Evolutionary conservation across 495 filamentous ascomycete genomes (phyloP).

Genomic region (Penicillium parvum): DNA sequence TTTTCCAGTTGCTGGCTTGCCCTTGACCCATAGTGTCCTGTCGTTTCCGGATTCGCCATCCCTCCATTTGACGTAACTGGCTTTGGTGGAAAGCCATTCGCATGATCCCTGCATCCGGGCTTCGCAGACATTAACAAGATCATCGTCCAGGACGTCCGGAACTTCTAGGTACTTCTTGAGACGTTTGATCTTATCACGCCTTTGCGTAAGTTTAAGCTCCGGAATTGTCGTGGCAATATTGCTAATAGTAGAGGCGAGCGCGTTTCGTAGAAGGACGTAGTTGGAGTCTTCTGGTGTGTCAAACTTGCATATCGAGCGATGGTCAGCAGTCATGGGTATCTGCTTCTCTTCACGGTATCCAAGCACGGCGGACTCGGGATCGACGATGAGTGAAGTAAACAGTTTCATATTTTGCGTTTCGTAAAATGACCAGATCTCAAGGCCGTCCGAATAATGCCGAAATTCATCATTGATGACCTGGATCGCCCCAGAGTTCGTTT

Average conservation of each 20-base stretch:
- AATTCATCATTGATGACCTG: slow-evolving; percentile 32
- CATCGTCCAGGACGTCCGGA: slow-evolving; percentile 21
- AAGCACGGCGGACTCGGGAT: slow-evolving; percentile 41
- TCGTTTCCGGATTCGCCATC: slow-evolving; percentile 12
- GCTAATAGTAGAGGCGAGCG: slow-evolving; percentile 21
- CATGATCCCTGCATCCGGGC: slow-evolving; percentile 32
- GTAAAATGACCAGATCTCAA: slow-evolving; percentile 34
- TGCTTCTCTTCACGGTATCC: slow-evolving; percentile 41
- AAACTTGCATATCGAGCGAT: slow-evolving; percentile 48
- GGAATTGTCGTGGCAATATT: background rate
- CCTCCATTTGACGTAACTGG: slow-evolving; percentile 25
- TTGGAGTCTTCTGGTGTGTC: slow-evolving; percentile 33
- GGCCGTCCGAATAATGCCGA: slow-evolving; percentile 12
- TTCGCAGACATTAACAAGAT: slow-evolving; percentile 34
- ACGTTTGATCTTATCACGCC: slow-evolving; percentile 10
- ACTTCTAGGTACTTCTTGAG: slow-evolving; percentile 22
- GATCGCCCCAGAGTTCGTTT: slow-evolving; percentile 10
- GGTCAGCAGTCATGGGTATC: slow-evolving; percentile 41
- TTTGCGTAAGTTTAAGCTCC: background rate
- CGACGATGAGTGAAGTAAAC: slow-evolving; percentile 27
- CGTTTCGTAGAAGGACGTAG: slow-evolving; percentile 38
- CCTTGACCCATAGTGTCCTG: slow-evolving; percentile 10
- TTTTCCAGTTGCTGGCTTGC: background rate
- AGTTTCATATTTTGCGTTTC: slow-evolving; percentile 28
- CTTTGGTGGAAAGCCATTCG: slow-evolving; percentile 24